phyloP scores from a whole-genome alignment of 1,139 yeast genomes.

The Chernovozyma aurita region DNA sequence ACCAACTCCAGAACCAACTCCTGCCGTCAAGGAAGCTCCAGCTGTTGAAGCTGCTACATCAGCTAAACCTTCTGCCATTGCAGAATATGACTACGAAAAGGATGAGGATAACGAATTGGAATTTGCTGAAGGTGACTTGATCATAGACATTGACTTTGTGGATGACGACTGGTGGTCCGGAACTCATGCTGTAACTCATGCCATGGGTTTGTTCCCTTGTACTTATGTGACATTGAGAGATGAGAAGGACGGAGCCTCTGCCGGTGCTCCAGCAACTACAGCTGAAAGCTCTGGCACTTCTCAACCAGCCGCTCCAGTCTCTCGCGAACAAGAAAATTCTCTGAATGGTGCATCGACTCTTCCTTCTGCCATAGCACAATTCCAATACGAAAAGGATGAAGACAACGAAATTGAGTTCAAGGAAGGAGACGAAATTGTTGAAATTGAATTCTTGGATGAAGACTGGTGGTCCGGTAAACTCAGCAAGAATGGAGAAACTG shows the following conservation, averaged over 20 bases:
- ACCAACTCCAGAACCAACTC: slow-evolving; percentile 14
- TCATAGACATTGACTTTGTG: slow-evolving; percentile 61
- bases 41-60: slow-evolving; percentile 9
- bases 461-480: slow-evolving; percentile 95
- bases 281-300: slow-evolving; percentile 20
- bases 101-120: slow-evolving; percentile 75
- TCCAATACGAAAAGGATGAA: slow-evolving; percentile 84
- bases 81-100: slow-evolving; percentile 63
- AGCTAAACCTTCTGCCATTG: slow-evolving; percentile 45
- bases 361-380: slow-evolving; percentile 53
- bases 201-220: slow-evolving; percentile 69
- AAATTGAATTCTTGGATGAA: slow-evolving; percentile 85
- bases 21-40: too few relatives aligned
- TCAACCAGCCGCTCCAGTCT: slow-evolving; percentile 19
- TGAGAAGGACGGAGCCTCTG: slow-evolving; percentile 19
- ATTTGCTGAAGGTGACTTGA: slow-evolving; percentile 60
- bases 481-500: slow-evolving; percentile 61
- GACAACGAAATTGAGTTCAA: slow-evolving; percentile 78
- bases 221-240: slow-evolving; percentile 62
- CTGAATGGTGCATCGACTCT: too few relatives aligned
- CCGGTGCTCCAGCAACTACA: slow-evolving; percentile 14
- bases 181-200: slow-evolving; percentile 53
- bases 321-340: too few relatives aligned
- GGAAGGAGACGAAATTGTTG: slow-evolving; percentile 77
- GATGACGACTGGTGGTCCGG: slow-evolving; percentile 89